Evolutionary conservation across 1,284 basidiomycete genomes (phyloP).

Genomic region (Pseudozyma sp.): DNA sequence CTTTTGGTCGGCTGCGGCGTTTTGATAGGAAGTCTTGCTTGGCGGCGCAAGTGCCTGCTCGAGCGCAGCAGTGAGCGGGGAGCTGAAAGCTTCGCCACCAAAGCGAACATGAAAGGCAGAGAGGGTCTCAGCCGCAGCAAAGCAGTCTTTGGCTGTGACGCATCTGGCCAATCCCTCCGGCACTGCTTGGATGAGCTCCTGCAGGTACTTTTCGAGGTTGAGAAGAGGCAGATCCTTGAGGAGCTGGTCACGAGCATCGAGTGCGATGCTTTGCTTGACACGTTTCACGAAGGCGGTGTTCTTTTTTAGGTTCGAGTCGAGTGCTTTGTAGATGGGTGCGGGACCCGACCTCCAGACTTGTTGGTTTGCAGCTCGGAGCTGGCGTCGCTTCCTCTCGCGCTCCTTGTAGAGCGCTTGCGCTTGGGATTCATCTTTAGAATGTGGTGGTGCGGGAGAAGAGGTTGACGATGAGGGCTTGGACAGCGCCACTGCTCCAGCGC

Average conservation of each 20-base stretch:
- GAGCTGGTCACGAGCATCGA: slow-evolving; percentile 69
- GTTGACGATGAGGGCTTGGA: slow-evolving; percentile 8
- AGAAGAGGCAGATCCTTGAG: slow-evolving; percentile 84
- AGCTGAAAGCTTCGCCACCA: slow-evolving; percentile 78
- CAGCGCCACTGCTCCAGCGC: slow-evolving; percentile 1
- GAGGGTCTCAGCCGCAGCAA: slow-evolving; percentile 85
- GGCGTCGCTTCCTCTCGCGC: slow-evolving; percentile 51
- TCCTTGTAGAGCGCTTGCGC: slow-evolving; percentile 39
- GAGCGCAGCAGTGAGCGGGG: slow-evolving; percentile 77
- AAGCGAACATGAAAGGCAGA: slow-evolving; percentile 90
- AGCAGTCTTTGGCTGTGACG: slow-evolving; percentile 87
- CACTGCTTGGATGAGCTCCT: slow-evolving; percentile 88
- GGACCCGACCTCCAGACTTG: slow-evolving; percentile 52
- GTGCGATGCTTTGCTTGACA: slow-evolving; percentile 56
- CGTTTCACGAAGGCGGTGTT: slow-evolving; percentile 67
- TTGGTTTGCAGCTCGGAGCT: slow-evolving; percentile 48
- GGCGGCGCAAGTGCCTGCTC: slow-evolving; percentile 73
- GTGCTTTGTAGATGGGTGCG: slow-evolving; percentile 13
- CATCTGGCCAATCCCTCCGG: slow-evolving; percentile 87
- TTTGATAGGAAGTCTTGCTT: slow-evolving; percentile 72
- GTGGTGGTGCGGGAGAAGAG: slow-evolving; percentile 11
- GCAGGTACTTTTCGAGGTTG: slow-evolving; percentile 93
- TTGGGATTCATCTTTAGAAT: slow-evolving; percentile 34
- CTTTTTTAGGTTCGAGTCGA: slow-evolving; percentile 66
- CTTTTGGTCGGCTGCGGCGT: slow-evolving; percentile 79